A percentile compares a stretch with the other conserved stretches of the same genome.
Evolutionary conservation across 805 yeast genomes (phyloP).

Genomic region (Candida piceae): DNA sequence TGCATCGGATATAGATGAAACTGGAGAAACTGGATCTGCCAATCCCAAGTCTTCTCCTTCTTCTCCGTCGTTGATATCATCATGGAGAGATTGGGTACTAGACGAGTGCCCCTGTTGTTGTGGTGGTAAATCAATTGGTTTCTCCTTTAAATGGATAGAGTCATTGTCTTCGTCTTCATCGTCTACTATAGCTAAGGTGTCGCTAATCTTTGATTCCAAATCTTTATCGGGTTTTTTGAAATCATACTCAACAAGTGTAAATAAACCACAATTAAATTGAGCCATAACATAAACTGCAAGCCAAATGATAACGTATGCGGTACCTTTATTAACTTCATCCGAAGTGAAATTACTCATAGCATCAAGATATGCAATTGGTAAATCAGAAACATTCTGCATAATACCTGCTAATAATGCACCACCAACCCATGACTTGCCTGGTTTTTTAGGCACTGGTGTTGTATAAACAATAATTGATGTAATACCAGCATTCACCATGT

Average conservation of each 20-base stretch:
- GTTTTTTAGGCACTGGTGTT: slow-evolving; percentile 46
- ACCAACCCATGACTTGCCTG: slow-evolving; percentile 52
- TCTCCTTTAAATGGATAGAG: too few relatives aligned
- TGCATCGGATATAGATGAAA: slow-evolving; percentile 9
- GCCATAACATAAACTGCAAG: slow-evolving; percentile 46
- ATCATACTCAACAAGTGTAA: slow-evolving; percentile 45
- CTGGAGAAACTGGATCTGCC: slow-evolving; percentile 7
- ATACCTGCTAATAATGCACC: slow-evolving; percentile 67
- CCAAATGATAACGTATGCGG: slow-evolving; percentile 54
- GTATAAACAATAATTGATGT: slow-evolving; percentile 33
- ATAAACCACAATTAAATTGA: slow-evolving; percentile 51
- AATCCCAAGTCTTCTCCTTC: too few relatives aligned
- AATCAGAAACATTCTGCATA: slow-evolving; percentile 70
- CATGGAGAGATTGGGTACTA: too few relatives aligned
- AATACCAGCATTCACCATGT: slow-evolving; percentile 43
- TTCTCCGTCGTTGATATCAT: neutral
- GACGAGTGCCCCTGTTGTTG: too few relatives aligned
- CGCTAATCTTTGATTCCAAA: neutral
- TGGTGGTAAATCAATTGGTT: too few relatives aligned
- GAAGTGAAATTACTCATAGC: slow-evolving; percentile 45
- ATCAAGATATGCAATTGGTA: slow-evolving; percentile 73
- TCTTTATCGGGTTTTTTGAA: slow-evolving; percentile 31
- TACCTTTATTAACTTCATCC: slow-evolving; percentile 30
- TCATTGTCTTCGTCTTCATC: slow-evolving; percentile 1
- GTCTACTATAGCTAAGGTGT: neutral